phyloP scores from a whole-genome alignment of 768 basidiomycete species.

The Tricholoma flavovirens region DNA sequence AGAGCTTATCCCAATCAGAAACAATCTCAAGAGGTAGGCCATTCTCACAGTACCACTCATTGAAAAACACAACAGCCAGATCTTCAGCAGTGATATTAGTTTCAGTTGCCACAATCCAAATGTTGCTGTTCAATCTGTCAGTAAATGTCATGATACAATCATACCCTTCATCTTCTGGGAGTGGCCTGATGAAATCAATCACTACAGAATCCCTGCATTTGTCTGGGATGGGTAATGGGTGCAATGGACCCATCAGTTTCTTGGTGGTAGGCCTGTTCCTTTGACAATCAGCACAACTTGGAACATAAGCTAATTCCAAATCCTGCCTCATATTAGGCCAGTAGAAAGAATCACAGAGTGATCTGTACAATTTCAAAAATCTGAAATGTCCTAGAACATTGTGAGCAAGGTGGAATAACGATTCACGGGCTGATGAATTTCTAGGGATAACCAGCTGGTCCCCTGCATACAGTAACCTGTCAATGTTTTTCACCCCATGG shows the following conservation, averaged over 20 bases:
- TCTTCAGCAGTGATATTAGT: background rate
- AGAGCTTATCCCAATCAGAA: too few relatives aligned
- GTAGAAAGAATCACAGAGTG: too few relatives aligned
- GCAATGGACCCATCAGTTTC: too few relatives aligned
- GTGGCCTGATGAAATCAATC: too few relatives aligned
- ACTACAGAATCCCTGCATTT: constrained; percentile 18
- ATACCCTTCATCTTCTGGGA: constrained; percentile 15
- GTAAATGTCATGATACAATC: constrained; percentile 16
- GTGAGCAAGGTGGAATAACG: background rate
- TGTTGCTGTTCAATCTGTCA: too few relatives aligned
- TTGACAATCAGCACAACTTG: background rate
- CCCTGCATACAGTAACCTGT: too few relatives aligned
- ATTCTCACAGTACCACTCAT: too few relatives aligned
- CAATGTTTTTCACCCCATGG: background rate
- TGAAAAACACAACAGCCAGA: background rate
- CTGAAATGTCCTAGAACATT: background rate
- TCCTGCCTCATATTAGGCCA: background rate
- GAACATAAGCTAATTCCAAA: background rate
- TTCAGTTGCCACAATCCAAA: constrained; percentile 1
- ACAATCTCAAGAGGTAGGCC: too few relatives aligned
- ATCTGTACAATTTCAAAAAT: background rate
- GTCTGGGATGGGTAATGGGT: too few relatives aligned
- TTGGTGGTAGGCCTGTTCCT: background rate
- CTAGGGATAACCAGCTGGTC: background rate
- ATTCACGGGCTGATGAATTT: background rate